Evolutionary conservation across 331 rosid genomes (phyloP), one percentile per base, ranked within the genome.

Genomic region (Prunus yedoensis): DNA sequence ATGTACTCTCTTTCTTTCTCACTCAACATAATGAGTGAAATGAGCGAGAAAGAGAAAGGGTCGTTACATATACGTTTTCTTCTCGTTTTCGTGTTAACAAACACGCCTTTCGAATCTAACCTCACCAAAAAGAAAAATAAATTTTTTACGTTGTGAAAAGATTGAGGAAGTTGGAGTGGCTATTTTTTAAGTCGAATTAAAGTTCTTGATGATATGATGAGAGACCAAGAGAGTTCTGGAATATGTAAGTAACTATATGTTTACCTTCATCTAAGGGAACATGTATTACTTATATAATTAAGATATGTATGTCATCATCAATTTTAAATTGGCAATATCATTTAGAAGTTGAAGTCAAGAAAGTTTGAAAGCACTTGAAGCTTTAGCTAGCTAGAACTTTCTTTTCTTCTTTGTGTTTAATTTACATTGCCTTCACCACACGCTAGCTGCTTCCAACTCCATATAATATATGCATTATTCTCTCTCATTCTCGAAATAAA

Each of bases 81-180:
- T 6, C 43, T 5, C 43, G 2, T 38, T 38, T 38, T 1, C 0
- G 43, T 38, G 41, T 5, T 8, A 35, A 35, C 18, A 52, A 3
- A 30, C 13, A 16, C 1, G 8, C 46, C 7, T 62, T 18, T 15
- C 6, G 25, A 21, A 8, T n/a, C 25, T 4, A 59, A 3, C 7
- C 8, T 21, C 1, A n/a, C 28, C 2, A n/a, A 56, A 56, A 56
- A 12, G 7, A 32, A 17, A 32, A n/a, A 5, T 6, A 8, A 47
- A 62, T 16, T 30, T 62, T 32, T 3, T 17, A 32, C 4, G 45
- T 62, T 14, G 2, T 18, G 69, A 2, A 8, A 64, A 18, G 16
- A 32, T 64, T 35, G 49, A 17, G 50, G 16, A 64, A 18, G 50
- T 64, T 64, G 49, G 69, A 8, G 69, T 64, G 69, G 27, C 69